phyloP scores from a whole-genome alignment of 805 yeast genomes.

The Metschnikowia vanudenii region DNA sequence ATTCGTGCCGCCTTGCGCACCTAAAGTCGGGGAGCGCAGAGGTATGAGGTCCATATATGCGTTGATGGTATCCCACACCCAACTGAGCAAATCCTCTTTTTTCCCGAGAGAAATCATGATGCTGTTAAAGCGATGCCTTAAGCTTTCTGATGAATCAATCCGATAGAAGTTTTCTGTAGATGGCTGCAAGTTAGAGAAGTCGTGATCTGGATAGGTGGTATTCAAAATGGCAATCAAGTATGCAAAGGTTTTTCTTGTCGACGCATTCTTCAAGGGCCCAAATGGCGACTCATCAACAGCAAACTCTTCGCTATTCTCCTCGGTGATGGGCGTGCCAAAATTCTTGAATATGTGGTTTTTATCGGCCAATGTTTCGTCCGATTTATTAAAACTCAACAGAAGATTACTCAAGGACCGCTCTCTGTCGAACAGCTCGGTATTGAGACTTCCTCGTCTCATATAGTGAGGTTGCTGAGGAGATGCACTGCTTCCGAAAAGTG shows the following conservation, averaged over 20 bases:
- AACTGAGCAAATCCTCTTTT: conserved; percentile 44
- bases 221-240: conserved; percentile 87
- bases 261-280: conserved; percentile 85
- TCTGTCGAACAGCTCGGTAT: conserved; percentile 19
- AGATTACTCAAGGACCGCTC: conserved; percentile 30
- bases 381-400: conserved; percentile 25
- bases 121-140: conserved; percentile 71
- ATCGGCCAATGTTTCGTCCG: conserved; percentile 9
- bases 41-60: conserved; percentile 69
- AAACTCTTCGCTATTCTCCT: conserved; percentile 11
- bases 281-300: conserved; percentile 64
- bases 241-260: conserved; percentile 86
- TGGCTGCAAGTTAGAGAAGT: conserved; percentile 85
- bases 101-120: conserved; percentile 55
- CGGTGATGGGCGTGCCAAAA: conserved; percentile 14
- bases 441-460: conserved; percentile 26
- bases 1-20: conserved; percentile 20
- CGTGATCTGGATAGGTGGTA: conserved; percentile 94
- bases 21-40: conserved; percentile 25
- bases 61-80: conserved; percentile 89
- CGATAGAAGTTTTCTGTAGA: conserved; percentile 51
- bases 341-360: conserved; percentile 8
- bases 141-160: conserved; percentile 40
- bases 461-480: conserved; percentile 27
- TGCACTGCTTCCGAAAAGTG: conserved; percentile 39